phyloP scores from a whole-genome alignment of 352 stramenopile genomes.

The Aphanomyces stellatus region DNA sequence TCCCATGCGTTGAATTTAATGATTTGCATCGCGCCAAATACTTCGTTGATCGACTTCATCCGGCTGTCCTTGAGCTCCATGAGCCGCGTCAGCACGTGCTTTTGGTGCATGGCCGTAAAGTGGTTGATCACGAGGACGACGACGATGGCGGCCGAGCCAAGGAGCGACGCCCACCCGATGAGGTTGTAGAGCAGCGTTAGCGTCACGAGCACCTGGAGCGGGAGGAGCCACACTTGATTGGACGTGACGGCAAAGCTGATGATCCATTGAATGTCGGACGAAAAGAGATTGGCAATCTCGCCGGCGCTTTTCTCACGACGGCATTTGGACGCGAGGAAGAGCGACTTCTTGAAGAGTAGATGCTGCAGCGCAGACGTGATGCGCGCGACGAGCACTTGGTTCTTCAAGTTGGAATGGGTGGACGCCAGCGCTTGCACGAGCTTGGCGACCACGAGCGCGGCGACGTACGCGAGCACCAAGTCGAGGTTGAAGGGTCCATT shows the following conservation, averaged over 20 bases:
- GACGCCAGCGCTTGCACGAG: constrained; percentile 55
- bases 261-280: constrained; percentile 47
- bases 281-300: constrained; percentile 57
- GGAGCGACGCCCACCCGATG: constrained; percentile 24
- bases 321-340: constrained; percentile 33
- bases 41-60: constrained; percentile 37
- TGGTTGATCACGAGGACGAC: constrained; percentile 38
- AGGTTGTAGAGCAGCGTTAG: constrained; percentile 1
- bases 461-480: constrained; percentile 33
- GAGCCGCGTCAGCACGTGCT: constrained; percentile 13
- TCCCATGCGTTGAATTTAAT: constrained; percentile 92
- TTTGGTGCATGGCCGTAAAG: constrained; percentile 19
- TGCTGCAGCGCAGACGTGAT: constrained; percentile 61
- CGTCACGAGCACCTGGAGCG: background rate
- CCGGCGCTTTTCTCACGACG: constrained; percentile 33
- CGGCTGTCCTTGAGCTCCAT: constrained; percentile 33
- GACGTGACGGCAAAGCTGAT: constrained; percentile 27
- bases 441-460: constrained; percentile 25
- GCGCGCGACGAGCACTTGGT: constrained; percentile 46
- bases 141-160: constrained; percentile 27
- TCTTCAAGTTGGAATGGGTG: constrained; percentile 45
- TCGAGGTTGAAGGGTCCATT: background rate
- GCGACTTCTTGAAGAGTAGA: constrained; percentile 65
- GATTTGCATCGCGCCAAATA: constrained; percentile 65
- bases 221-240: constrained; percentile 16